phyloP scores from a whole-genome alignment of 805 yeast genomes.

The Teunomyces barrocoloradensis region DNA sequence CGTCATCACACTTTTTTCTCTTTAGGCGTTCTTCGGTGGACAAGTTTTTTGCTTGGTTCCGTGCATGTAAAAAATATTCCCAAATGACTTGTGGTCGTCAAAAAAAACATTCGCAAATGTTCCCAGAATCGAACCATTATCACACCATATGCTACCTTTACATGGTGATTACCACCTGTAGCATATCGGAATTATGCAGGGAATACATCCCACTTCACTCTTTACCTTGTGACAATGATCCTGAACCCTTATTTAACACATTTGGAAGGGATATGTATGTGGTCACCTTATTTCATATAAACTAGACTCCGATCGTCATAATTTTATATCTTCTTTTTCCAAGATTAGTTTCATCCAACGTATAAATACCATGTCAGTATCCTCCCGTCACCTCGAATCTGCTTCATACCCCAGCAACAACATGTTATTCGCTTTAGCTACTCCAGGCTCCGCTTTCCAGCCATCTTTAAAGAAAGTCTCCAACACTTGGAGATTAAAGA shows the following conservation, averaged over 20 bases:
- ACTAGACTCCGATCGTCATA: neutral
- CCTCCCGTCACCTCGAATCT: neutral
- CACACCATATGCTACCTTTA: neutral
- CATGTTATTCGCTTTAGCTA: constrained; percentile 31
- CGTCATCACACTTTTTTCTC: neutral
- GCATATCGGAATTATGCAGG: neutral
- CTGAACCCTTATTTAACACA: neutral
- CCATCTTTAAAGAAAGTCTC: constrained; percentile 32
- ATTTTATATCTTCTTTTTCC: neutral
- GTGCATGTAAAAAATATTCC: constrained; percentile 1
- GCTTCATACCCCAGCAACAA: neutral
- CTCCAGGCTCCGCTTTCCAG: constrained; percentile 38
- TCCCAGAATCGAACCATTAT: neutral
- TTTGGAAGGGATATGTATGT: constrained; percentile 1
- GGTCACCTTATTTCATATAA: constrained; percentile 2
- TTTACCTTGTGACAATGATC: no score
- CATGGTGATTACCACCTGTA: neutral
- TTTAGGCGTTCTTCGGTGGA: neutral
- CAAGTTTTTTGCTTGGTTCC: neutral
- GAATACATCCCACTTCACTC: neutral
- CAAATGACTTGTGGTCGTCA: neutral
- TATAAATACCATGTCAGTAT: neutral
- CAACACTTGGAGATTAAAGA: constrained; percentile 36
- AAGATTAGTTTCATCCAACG: neutral
- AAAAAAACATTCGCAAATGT: neutral